phyloP scores from a whole-genome alignment of 306 rosid genomes.

The Psophocarpus tetragonolobus region DNA sequence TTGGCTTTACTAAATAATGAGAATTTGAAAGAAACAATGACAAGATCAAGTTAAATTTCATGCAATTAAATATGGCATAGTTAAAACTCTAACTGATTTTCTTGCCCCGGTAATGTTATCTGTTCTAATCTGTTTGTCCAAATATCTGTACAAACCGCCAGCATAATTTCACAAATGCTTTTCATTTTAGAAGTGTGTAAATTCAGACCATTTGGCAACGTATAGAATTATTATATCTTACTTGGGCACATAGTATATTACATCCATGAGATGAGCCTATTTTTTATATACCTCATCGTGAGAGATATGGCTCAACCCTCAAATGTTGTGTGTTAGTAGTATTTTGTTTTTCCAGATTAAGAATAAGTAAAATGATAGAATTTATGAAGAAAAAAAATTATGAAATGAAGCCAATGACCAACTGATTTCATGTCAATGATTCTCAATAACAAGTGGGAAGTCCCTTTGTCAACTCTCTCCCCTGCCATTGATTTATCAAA shows the following conservation, averaged over 20 bases:
- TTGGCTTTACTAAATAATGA: background rate
- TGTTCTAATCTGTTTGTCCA: background rate
- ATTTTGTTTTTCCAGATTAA: background rate
- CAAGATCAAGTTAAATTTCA: background rate
- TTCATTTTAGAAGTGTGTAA: background rate
- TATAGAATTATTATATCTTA: background rate
- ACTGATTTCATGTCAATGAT: background rate
- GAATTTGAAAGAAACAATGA: conserved; percentile 1
- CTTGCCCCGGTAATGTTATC: background rate
- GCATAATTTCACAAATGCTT: background rate
- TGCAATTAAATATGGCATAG: background rate
- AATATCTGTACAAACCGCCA: background rate
- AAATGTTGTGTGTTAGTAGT: background rate
- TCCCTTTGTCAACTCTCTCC: background rate
- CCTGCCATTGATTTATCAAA: background rate
- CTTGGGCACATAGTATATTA: background rate
- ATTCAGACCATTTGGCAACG: background rate
- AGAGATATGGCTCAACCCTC: background rate
- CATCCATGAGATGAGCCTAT: background rate
- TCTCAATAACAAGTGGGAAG: background rate
- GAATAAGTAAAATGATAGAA: background rate
- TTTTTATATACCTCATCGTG: background rate
- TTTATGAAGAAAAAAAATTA: background rate
- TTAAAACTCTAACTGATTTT: background rate
- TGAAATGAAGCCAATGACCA: conserved; percentile 2